Evolutionary conservation across 2,329 filamentous ascomycete species (phyloP), one percentile per base, ranked within the genome.

Genomic region (Colletotrichum sp.): DNA sequence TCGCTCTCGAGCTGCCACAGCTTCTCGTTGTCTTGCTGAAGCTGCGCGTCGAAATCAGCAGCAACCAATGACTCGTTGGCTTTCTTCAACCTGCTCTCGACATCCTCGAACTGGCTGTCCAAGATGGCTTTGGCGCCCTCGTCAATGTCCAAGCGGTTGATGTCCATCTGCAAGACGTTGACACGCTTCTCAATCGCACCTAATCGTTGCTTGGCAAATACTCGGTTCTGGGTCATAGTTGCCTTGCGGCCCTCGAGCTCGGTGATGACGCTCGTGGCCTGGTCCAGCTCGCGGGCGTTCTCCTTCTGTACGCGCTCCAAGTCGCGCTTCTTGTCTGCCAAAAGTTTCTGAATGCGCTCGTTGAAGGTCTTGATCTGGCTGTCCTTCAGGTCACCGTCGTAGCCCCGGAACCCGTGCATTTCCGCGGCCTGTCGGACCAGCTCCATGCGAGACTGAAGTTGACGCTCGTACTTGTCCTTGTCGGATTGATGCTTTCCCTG

Each of bases 401-500:
- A 98, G 0, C 96, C 96, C 39, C 95, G 93, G 77, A 99, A 95
- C 75, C 92, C 93, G 83, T 98, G 95, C 30, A 89, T 89, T 62
- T 92, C 89, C 18, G 96, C 95, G 49, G 95, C 92, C 73, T 96
- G 93, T 78, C 93, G 95, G 71, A 98, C 92, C 83, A 98, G 90
- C 12, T 90, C 89, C 80, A 93, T 90, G 52, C 96, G 94, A 60
- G 91, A 88, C 79, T 92, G 88, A 5, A 98, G 83, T 78, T 98
- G 95, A 6, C 94, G 92, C 82, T 98, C 95, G 82, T 97, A 95
- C 80, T 94, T 95, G 77, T 95, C 93, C 85, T 96, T 96, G 82
- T 98, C 94, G 3, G 96, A 96, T 83, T 97, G 92, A 79, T 94
- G 93, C 79, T 93, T 95, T 59, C 96, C 96, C 79, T 92, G 90